phyloP scores from a whole-genome alignment of 768 basidiomycete genomes.

The Lentinula raphanica region DNA sequence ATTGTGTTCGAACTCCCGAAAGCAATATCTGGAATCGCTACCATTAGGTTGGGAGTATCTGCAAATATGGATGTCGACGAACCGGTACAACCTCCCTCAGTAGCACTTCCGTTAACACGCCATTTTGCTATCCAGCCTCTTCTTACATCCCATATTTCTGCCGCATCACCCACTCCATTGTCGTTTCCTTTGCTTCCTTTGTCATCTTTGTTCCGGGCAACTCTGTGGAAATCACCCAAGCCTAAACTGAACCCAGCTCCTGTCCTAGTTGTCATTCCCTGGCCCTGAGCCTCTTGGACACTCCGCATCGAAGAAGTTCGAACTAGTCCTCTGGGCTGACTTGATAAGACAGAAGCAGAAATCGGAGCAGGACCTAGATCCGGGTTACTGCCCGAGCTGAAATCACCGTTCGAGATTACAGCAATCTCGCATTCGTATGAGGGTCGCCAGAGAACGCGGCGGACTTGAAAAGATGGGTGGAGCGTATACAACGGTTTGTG shows the following conservation, averaged over 20 bases:
- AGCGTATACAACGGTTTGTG: slow-evolving; percentile 66
- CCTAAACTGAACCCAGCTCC: neutral
- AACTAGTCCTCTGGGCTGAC: slow-evolving; percentile 16
- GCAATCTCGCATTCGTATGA: slow-evolving; percentile 72
- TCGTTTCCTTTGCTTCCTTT: neutral
- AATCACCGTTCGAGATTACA: slow-evolving; percentile 61
- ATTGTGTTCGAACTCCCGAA: slow-evolving; percentile 69
- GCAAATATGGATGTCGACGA: slow-evolving; percentile 1
- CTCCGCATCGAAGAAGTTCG: slow-evolving; percentile 1
- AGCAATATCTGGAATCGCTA: slow-evolving; percentile 44
- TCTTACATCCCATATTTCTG: slow-evolving; percentile 86
- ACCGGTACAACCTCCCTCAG: slow-evolving; percentile 77
- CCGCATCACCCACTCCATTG: slow-evolving; percentile 41
- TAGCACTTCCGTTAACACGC: slow-evolving; percentile 57
- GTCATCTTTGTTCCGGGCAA: neutral
- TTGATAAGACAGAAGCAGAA: slow-evolving; percentile 14
- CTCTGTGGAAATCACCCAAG: neutral
- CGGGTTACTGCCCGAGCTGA: slow-evolving; percentile 35
- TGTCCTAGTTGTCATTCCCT: neutral
- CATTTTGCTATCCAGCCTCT: slow-evolving; percentile 81
- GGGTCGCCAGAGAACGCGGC: slow-evolving; percentile 73
- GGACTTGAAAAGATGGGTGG: slow-evolving; percentile 70
- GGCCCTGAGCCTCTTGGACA: neutral
- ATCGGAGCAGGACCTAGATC: slow-evolving; percentile 14
- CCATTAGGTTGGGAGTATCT: neutral